phyloP scores from a whole-genome alignment of 2,329 filamentous ascomycete species.

The Apiospora saccharicola region DNA sequence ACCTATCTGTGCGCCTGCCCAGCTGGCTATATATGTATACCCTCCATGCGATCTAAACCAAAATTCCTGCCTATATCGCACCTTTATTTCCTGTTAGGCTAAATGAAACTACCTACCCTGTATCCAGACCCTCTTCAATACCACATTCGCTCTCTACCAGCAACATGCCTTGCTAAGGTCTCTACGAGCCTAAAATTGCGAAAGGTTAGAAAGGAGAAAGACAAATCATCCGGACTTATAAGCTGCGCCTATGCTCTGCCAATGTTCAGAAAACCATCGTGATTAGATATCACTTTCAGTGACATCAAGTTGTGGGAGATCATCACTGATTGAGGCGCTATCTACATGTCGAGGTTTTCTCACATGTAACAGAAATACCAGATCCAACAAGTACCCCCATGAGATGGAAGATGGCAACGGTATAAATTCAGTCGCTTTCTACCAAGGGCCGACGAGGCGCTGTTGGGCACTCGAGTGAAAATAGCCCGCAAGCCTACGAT shows the following conservation, averaged over 20 bases:
- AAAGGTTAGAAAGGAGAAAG: background rate
- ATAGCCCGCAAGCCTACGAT: too few species aligned
- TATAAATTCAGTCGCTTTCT: background rate
- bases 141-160: too few species aligned
- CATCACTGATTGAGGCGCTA: background rate
- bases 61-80: background rate
- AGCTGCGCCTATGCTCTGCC: background rate
- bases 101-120: background rate
- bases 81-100: background rate
- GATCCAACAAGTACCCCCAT: background rate
- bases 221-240: background rate
- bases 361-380: background rate
- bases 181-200: background rate
- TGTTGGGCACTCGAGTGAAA: background rate
- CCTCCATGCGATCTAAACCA: background rate
- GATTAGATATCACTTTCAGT: background rate
- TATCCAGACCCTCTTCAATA: too few species aligned
- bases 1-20: too few species aligned
- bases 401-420: background rate
- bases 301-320: background rate
- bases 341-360: background rate
- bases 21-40: too few species aligned
- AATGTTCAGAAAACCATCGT: background rate
- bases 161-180: background rate
- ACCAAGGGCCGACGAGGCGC: background rate